These are phyloP conservation scores for Areca catechu DNA, from an alignment of 176 grass and related monocot species.

Conservation along the genomic window DNA sequence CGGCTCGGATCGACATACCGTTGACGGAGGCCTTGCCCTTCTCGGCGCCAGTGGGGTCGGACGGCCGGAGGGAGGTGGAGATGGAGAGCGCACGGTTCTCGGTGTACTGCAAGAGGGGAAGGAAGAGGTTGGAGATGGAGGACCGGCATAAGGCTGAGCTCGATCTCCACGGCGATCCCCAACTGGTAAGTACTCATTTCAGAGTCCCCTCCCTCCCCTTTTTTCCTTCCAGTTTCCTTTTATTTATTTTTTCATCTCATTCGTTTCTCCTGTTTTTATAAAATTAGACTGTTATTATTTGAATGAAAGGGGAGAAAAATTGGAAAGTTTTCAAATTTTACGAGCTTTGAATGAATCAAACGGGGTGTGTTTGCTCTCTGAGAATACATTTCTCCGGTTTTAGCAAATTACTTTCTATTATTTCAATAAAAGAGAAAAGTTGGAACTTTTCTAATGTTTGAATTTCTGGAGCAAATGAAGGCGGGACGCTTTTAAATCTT, in stretches of 20 bases:
- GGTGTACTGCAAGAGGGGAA: conserved; percentile 74
- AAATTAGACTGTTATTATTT: too few relatives aligned
- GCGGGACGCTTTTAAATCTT: too few relatives aligned
- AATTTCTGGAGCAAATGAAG: too few relatives aligned
- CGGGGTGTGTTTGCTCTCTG: too few relatives aligned
- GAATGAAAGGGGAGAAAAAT: neutral
- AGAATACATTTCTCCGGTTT: neutral
- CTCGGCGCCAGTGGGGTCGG: conserved; percentile 33
- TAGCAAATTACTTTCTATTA: neutral
- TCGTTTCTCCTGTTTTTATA: too few relatives aligned
- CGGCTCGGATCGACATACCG: conserved; percentile 60
- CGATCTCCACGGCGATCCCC: conserved; percentile 52
- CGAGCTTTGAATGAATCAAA: too few relatives aligned
- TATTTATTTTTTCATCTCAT: neutral
- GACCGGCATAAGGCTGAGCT: conserved; percentile 70
- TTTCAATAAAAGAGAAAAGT: neutral
- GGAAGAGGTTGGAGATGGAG: conserved; percentile 83
- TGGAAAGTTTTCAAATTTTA: neutral
- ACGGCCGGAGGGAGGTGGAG: conserved; percentile 59
- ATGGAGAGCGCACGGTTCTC: conserved; percentile 61
- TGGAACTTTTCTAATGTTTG: neutral
- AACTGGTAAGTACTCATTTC: conserved; percentile 38
- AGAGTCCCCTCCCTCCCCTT: too few relatives aligned
- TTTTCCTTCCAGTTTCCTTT: neutral
- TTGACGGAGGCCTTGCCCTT: conserved; percentile 15